Percentiles rank a stretch among this genome's conserved stretches.
Conservation (phyloP, 805 yeast species). For the Ascoidea asiatica region DNA sequence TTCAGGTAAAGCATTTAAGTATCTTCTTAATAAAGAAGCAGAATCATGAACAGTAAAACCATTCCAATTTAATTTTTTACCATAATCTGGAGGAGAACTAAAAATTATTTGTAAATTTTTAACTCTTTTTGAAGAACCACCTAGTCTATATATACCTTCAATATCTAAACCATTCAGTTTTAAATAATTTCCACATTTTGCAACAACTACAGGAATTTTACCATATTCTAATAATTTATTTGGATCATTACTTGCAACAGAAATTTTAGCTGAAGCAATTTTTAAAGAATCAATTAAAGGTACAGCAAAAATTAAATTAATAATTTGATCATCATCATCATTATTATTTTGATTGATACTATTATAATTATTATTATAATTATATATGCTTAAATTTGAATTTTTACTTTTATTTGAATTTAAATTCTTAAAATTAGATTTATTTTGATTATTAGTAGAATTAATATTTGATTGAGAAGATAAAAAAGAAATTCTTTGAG, state of each 20-base stretch:
- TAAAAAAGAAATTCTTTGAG: background rate
- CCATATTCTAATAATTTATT: conserved; percentile 71
- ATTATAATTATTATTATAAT: too few species aligned
- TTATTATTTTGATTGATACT: conserved; percentile 4
- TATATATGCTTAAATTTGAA: background rate
- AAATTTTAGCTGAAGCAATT: conserved; percentile 67
- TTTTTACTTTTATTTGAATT: too few species aligned
- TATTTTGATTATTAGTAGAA: too few species aligned
- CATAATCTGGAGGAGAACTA: conserved; percentile 81
- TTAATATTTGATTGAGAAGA: background rate
- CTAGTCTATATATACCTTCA: conserved; percentile 88
- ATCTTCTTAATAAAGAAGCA: conserved; percentile 79
- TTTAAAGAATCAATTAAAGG: conserved; percentile 56
- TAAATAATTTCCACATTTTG: conserved; percentile 81
- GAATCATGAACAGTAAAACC: conserved; percentile 96
- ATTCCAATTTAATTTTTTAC: conserved; percentile 80
- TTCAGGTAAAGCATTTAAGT: conserved; percentile 77
- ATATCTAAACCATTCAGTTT: conserved; percentile 66
- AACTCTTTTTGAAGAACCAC: conserved; percentile 82
- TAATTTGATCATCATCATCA: too few species aligned
- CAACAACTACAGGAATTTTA: conserved; percentile 84
- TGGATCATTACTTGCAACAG: conserved; percentile 41
- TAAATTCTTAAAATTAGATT: too few species aligned
- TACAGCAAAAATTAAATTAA: conserved; percentile 85
- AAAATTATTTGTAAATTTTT: conserved; percentile 75